Evolutionary conservation across 331 rosid genomes (phyloP), one percentile per base, ranked within the genome.

Genomic region (Malus hybrid): DNA sequence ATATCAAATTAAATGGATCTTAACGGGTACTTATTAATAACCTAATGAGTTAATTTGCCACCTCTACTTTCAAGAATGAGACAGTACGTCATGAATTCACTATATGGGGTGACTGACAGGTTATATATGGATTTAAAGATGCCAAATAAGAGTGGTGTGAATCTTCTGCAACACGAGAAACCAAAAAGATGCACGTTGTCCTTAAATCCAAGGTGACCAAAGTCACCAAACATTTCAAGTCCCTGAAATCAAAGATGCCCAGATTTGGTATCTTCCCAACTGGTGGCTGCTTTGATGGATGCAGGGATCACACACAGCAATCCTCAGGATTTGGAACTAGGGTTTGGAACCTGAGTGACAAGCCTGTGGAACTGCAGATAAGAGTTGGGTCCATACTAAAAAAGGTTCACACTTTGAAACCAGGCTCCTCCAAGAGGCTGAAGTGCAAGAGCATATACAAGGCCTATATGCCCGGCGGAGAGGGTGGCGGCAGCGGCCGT

Each of bases 381-480:
- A 89, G 99, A 87, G 99, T 94, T 11, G 97, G 99, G 24, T 90
- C 99, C 57, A 90, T 85, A 59, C 70, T 94, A 81, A 94, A 94
- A 80, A 94, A 85, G 82, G 84, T 90, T 48, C 90, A 92, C 78
- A 87, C 91, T 10, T 80, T 94, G 83, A 94, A 92, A 85, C 90
- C 97, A 44, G 99, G 99, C 18, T 87, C 69, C 31, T 94, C 99
- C 5, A 94, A 90, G 85, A 86, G 97, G 80, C 46, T 94, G 79
- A 90, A 92, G 76, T 86, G 89, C 75, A 94, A 89, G 70, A 89
- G 90, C 93, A 92, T 94, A 78, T 94, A 90, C 65, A 94, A 86
- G 83, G 88, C 97, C 31, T 86, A 86, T 20, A 90, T 90, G 96
- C 97, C 98, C 27, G 80, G 71, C 3, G 54, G 71, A 62, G 67